Evolutionary conservation across 495 filamentous ascomycete species (phyloP).

Genomic region (Podospora anserina): DNA sequence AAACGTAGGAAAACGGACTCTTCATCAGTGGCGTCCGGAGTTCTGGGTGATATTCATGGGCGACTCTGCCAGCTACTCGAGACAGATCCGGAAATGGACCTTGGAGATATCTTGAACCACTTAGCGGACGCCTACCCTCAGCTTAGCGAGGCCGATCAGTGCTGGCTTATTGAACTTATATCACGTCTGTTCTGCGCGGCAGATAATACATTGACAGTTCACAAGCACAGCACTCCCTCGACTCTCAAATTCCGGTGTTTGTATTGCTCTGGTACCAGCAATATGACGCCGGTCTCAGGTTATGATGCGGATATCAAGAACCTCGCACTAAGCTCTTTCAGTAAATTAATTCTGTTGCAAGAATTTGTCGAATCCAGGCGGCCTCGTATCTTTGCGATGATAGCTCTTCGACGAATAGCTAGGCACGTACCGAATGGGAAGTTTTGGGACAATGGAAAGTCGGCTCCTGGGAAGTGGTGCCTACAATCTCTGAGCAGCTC

Average conservation of each 20-base stretch:
- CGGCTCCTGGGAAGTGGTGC: constrained; percentile 72
- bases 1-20: constrained; percentile 37
- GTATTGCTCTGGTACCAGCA: constrained; percentile 19
- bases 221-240: background rate
- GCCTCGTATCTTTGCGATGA: constrained; percentile 68
- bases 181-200: constrained; percentile 37
- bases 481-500: constrained; percentile 77
- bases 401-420: constrained; percentile 63
- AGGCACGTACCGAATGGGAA: constrained; percentile 56
- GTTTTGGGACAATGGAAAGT: constrained; percentile 63
- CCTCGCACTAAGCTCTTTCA: constrained; percentile 50
- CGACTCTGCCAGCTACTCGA: constrained; percentile 28
- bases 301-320: constrained; percentile 16
- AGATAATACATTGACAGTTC: constrained; percentile 31
- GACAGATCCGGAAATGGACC: constrained; percentile 13
- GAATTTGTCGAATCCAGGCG: constrained; percentile 57
- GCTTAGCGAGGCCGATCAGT: constrained; percentile 29
- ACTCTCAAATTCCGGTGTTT: constrained; percentile 20
- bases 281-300: background rate
- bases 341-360: constrained; percentile 53
- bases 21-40: constrained; percentile 7
- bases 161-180: constrained; percentile 34
- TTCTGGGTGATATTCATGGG: constrained; percentile 11
- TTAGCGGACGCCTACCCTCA: constrained; percentile 30
- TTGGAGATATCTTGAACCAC: constrained; percentile 20